These are phyloP conservation scores for Oxyria digyna DNA, from an alignment of 148 eudicot species.

Conservation along the genomic window DNA sequence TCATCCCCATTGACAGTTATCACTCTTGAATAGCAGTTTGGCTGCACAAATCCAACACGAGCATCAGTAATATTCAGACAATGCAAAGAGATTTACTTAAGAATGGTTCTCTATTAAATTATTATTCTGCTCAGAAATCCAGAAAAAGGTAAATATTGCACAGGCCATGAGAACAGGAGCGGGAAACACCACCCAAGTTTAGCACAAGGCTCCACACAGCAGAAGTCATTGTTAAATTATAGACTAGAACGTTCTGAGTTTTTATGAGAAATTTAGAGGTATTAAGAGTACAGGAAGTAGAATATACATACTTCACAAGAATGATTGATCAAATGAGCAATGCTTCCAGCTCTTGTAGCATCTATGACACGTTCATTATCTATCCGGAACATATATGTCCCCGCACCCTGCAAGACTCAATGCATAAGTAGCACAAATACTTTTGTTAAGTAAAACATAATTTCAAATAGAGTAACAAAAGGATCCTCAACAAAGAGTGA, in stretches of 20 bases:
- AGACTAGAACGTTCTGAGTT: background rate
- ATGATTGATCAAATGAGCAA: slow-evolving; percentile 96
- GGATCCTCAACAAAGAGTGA: background rate
- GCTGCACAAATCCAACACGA: slow-evolving; percentile 36
- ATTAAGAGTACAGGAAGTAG: background rate
- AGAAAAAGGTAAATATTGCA: background rate
- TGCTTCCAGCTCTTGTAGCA: slow-evolving; percentile 96
- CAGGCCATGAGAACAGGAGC: background rate
- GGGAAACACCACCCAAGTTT: background rate
- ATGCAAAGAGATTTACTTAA: background rate
- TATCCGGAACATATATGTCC: slow-evolving; percentile 94
- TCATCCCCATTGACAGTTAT: slow-evolving; percentile 74
- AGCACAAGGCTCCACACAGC: background rate
- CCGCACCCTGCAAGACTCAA: slow-evolving; percentile 77
- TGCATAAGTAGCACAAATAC: background rate
- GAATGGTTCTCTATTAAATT: background rate
- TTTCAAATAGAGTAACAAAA: background rate
- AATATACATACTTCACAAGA: slow-evolving; percentile 71
- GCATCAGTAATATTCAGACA: background rate
- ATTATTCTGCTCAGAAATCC: background rate
- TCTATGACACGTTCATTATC: slow-evolving; percentile 94
- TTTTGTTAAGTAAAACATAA: background rate
- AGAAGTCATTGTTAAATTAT: too few species aligned
- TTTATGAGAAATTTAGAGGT: background rate
- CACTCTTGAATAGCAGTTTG: slow-evolving; percentile 92